Base-by-base conservation (phyloP, 116 monocot species). In the Zostera marina region DNA sequence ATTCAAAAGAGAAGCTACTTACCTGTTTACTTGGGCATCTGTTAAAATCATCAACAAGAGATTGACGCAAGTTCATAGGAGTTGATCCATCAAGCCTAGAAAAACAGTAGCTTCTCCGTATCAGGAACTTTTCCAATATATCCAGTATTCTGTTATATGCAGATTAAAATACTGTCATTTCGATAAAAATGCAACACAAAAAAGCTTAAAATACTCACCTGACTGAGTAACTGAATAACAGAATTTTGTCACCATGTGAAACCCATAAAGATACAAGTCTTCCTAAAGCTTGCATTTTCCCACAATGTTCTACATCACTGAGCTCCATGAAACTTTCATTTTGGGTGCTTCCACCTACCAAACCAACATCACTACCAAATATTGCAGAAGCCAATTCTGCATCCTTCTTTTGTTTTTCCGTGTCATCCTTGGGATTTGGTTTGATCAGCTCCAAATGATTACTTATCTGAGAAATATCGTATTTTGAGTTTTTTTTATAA, bases 371-470 rank as follows among this genome's bases (percentile, higher is more conserved):
- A 22, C 51, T 43, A 51, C 76, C 82, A 72, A 94, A 82, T 22
- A 94, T 62, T 60, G 77, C 68, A 72, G 82, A 72, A 7, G 80
- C 88, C 41, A 88, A 72, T 46, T 94, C 94, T 65, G 94, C 82
- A 78, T 94, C 94, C 63, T 94, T 94, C 62, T 77, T 84, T 48
- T 94, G 94, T 65, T 94, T 94, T 66, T 88, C 88, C 23, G 62
- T 13, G 38, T 94, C 94, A 76, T 94, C 94, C 68, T 73, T 88
- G 51, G 84, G 77, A 55, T 88, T 88, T 47, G 88, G 94, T 64
- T 94, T 94, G 71, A 94, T 88, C 60, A 94, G 67, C 60, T 94
- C 88, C 62, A 94, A 71, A 71, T 88, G 94, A 79, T 94, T 94
- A 65, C 94, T 88, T 66, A 94, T 82, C 88, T 94, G 64, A 44